Percentiles rank a stretch among this genome's conserved stretches.
Conservation (phyloP, 768 basidiomycete species). For the Boletus eberwhitei region DNA sequence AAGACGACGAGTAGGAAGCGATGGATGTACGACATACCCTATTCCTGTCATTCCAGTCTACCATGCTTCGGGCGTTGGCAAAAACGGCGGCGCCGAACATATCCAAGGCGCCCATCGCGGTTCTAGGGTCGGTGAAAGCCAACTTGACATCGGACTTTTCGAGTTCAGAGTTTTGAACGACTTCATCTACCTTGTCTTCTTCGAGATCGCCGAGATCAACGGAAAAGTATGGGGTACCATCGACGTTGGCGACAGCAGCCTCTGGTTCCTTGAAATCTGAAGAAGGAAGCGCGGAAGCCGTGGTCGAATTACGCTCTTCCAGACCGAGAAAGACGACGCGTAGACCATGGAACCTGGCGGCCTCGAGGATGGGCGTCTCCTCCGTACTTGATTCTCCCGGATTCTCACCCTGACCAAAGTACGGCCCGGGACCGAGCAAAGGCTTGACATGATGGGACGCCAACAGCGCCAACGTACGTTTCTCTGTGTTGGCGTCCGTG, state of each 20-base stretch:
- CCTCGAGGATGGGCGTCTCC: slow-evolving; percentile 41
- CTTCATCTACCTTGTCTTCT: slow-evolving; percentile 40
- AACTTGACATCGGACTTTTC: slow-evolving; percentile 39
- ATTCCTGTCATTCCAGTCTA: slow-evolving; percentile 93
- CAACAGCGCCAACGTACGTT: slow-evolving; percentile 48
- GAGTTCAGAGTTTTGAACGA: slow-evolving; percentile 38
- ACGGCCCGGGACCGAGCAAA: slow-evolving; percentile 64
- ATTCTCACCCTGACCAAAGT: slow-evolving; percentile 66
- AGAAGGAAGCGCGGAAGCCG: slow-evolving; percentile 54
- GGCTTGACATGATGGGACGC: slow-evolving; percentile 58
- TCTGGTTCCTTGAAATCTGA: slow-evolving; percentile 61
- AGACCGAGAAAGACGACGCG: slow-evolving; percentile 80
- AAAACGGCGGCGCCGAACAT: slow-evolving; percentile 70
- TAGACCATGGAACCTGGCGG: slow-evolving; percentile 55
- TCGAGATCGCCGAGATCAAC: slow-evolving; percentile 64
- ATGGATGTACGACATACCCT: slow-evolving; percentile 45
- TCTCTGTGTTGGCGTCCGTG: slow-evolving; percentile 30
- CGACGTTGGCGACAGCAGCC: slow-evolving; percentile 51
- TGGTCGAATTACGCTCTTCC: slow-evolving; percentile 50
- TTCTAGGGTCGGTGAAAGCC: slow-evolving; percentile 65
- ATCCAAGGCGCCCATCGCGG: slow-evolving; percentile 54
- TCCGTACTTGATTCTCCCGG: slow-evolving; percentile 30
- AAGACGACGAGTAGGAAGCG: background rate
- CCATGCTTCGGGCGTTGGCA: slow-evolving; percentile 73
- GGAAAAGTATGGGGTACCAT: slow-evolving; percentile 85